Evolutionary conservation across 108 stramenopile species (phyloP).

Genomic region (Bacterosira constricta): DNA sequence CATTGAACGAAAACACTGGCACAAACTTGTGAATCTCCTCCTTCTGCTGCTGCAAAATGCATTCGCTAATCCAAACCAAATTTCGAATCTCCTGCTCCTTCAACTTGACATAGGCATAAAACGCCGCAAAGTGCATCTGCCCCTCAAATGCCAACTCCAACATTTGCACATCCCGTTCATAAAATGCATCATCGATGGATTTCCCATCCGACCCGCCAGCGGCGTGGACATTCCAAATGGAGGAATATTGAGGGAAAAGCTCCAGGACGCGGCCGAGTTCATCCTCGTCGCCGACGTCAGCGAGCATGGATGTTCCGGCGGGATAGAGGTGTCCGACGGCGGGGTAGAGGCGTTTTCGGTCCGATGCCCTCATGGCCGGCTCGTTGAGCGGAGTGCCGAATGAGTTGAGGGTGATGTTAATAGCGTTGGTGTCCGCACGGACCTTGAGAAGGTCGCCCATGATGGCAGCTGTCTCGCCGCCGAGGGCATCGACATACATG

Average conservation of each 20-base stretch:
- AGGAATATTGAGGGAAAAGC: constrained; percentile 90
- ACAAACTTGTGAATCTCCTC: constrained; percentile 99
- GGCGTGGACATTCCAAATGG: constrained; percentile 93
- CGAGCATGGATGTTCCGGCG: constrained; percentile 91
- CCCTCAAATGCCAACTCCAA: constrained; percentile 98
- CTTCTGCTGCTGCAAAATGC: constrained; percentile 98
- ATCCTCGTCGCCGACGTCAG: constrained; percentile 89
- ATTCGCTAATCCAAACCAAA: constrained; percentile 99
- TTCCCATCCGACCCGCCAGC: constrained; percentile 78
- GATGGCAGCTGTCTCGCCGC: constrained; percentile 93
- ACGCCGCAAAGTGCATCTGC: constrained; percentile 97
- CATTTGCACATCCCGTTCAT: constrained; percentile 95
- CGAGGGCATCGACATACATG: constrained; percentile 78
- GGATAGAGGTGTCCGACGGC: constrained; percentile 97
- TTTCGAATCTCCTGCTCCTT: constrained; percentile 99
- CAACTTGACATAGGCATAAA: constrained; percentile 99
- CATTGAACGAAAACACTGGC: constrained; percentile 91
- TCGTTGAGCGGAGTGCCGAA: constrained; percentile 95
- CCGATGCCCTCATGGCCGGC: constrained; percentile 92
- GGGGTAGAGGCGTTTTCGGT: constrained; percentile 96
- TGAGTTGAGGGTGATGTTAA: constrained; percentile 99
- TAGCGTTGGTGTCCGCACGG: constrained; percentile 97
- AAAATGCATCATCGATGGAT: constrained; percentile 98
- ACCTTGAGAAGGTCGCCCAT: constrained; percentile 96
- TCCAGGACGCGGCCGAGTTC: constrained; percentile 89